Conservation (phyloP, 2,329 filamentous ascomycete genomes). For the Xenoacremonium recifei region DNA sequence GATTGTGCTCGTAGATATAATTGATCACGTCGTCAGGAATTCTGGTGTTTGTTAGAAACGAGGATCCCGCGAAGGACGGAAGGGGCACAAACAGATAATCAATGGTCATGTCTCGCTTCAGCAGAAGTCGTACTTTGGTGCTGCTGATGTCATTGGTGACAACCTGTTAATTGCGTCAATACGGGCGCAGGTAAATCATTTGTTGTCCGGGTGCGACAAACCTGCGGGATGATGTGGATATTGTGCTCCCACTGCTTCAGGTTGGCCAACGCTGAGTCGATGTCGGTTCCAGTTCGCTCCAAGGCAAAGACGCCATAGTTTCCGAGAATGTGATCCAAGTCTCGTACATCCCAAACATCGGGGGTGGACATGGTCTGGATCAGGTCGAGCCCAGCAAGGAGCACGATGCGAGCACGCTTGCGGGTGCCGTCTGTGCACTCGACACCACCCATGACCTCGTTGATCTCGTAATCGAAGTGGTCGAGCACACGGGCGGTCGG, state of each 20-base stretch:
- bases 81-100: slow-evolving; percentile 53
- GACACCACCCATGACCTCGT: slow-evolving; percentile 72
- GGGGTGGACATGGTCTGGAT: slow-evolving; percentile 72
- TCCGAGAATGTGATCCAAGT: slow-evolving; percentile 84
- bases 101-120: slow-evolving; percentile 78
- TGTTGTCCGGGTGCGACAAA: slow-evolving; percentile 10
- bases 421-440: slow-evolving; percentile 64
- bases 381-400: slow-evolving; percentile 77
- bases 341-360: slow-evolving; percentile 78
- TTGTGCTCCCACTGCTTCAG: slow-evolving; percentile 82
- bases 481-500: slow-evolving; percentile 88
- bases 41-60: slow-evolving; percentile 15
- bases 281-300: slow-evolving; percentile 85
- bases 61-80: background rate
- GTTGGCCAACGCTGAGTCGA: slow-evolving; percentile 81
- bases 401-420: slow-evolving; percentile 69
- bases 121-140: slow-evolving; percentile 76
- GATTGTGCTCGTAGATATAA: slow-evolving; percentile 66
- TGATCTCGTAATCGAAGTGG: slow-evolving; percentile 89
- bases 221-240: slow-evolving; percentile 74
- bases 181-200: background rate
- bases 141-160: slow-evolving; percentile 86
- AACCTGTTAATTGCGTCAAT: slow-evolving; percentile 35
- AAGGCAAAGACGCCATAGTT: slow-evolving; percentile 82
- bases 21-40: slow-evolving; percentile 70